A percentile compares a stretch with the other conserved stretches of the same genome.
These are phyloP conservation scores for Hydnomerulius pinastri DNA, from an alignment of 768 basidiomycete genomes.

Conservation along the genomic window DNA sequence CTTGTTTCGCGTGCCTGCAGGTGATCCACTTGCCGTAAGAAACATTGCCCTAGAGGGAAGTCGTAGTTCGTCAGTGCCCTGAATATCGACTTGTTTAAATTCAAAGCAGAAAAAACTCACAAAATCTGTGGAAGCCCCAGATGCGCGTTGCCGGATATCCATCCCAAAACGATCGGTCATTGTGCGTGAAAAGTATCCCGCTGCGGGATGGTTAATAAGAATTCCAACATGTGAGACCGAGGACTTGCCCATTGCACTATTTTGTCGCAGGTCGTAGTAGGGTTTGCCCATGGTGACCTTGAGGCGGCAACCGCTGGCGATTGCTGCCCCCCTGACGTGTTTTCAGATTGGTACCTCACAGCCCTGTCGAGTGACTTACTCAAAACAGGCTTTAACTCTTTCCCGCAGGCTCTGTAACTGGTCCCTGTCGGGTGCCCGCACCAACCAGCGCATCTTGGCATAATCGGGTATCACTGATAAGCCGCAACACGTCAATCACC, in stretches of 20 bases:
- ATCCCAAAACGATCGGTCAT: slow-evolving; percentile 48
- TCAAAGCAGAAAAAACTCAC: slow-evolving; percentile 43
- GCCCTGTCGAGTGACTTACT: slow-evolving; percentile 44
- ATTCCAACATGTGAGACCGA: slow-evolving; percentile 1
- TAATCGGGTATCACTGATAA: slow-evolving; percentile 80
- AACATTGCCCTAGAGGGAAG: slow-evolving; percentile 63
- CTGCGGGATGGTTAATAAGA: slow-evolving; percentile 33
- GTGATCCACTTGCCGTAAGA: slow-evolving; percentile 54
- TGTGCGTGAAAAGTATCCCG: slow-evolving; percentile 52
- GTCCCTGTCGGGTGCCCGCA: slow-evolving; percentile 63
- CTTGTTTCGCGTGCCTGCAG: slow-evolving; percentile 3
- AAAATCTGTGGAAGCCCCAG: slow-evolving; percentile 75
- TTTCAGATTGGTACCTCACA: slow-evolving; percentile 8
- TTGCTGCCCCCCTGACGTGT: slow-evolving; percentile 57
- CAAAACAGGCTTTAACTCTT: slow-evolving; percentile 69
- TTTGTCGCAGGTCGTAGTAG: slow-evolving; percentile 63
- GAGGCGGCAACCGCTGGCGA: slow-evolving; percentile 60
- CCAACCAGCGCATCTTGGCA: slow-evolving; percentile 70
- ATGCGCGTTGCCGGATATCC: slow-evolving; percentile 33
- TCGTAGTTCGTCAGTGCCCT: slow-evolving; percentile 12
- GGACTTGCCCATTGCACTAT: slow-evolving; percentile 51
- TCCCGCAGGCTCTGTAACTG: slow-evolving; percentile 56
- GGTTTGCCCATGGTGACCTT: slow-evolving; percentile 42
- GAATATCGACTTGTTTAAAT: slow-evolving; percentile 1
- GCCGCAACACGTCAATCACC: slow-evolving; percentile 1